phyloP scores from a whole-genome alignment of 2,329 filamentous ascomycete genomes.

The Paecilomyces formosus region DNA sequence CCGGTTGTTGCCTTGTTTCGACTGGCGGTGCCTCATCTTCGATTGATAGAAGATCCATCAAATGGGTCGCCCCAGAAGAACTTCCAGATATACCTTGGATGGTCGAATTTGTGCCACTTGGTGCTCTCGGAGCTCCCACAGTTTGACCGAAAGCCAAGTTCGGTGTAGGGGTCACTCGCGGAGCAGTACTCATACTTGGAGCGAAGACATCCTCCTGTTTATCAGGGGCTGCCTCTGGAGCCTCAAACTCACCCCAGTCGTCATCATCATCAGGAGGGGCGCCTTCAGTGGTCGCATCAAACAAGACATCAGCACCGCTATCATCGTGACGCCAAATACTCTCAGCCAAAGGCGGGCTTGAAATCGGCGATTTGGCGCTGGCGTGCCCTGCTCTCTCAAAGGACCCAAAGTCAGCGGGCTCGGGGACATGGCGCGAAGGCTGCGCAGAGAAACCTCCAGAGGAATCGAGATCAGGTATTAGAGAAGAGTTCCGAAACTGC shows the following conservation, averaged over 20 bases:
- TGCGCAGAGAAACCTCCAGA: not conserved
- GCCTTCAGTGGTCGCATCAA: constrained; percentile 47
- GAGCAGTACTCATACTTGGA: not conserved
- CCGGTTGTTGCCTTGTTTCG: constrained; percentile 1
- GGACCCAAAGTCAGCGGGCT: not conserved
- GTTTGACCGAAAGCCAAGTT: not conserved
- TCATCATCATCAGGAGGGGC: constrained; percentile 25
- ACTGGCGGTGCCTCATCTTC: constrained; percentile 12
- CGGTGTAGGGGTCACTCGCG: not conserved
- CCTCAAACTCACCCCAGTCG: constrained; percentile 41
- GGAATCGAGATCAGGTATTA: not conserved
- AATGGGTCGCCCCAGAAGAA: constrained; percentile 11
- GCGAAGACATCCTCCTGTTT: constrained; percentile 5
- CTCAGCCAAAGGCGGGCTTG: not conserved
- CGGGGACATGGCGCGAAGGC: not conserved
- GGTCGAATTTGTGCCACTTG: not conserved
- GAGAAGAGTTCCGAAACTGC: not conserved
- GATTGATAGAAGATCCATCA: constrained; percentile 22
- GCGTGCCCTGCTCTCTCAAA: not conserved
- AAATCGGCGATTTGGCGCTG: not conserved
- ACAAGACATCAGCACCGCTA: constrained; percentile 46
- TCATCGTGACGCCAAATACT: constrained; percentile 2
- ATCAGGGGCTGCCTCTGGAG: constrained; percentile 18
- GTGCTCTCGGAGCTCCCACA: not conserved
- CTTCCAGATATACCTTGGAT: not conserved